Percentiles rank a stretch among this genome's conserved stretches.
Conservation (phyloP, 2,329 filamentous ascomycete species). For the Neocucurbitaria cava region DNA sequence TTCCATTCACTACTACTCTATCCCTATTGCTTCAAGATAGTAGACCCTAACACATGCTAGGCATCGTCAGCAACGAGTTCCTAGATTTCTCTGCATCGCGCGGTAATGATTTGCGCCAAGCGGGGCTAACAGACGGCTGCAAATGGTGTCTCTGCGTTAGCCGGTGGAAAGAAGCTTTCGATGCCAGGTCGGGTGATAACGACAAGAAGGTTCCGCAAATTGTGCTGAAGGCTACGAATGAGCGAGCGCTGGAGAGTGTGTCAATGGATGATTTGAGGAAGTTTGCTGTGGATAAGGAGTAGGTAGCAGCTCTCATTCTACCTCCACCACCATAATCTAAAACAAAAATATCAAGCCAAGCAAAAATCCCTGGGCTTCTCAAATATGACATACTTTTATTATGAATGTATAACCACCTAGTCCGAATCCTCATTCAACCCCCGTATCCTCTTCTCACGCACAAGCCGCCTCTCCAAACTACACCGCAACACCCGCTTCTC, state of each 20-base stretch:
- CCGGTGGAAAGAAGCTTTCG: constrained; percentile 67
- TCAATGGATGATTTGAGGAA: constrained; percentile 57
- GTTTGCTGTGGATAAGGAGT: constrained; percentile 55
- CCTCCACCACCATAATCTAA: too few species aligned
- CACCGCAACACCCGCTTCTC: constrained; percentile 53
- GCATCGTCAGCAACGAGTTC: constrained; percentile 65
- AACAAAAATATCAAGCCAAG: too few species aligned
- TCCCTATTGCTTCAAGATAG: too few species aligned
- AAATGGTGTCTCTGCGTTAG: constrained; percentile 69
- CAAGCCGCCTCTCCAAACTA: constrained; percentile 53
- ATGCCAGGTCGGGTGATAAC: constrained; percentile 58
- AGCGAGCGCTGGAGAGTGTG: constrained; percentile 58
- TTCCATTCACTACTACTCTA: too few species aligned
- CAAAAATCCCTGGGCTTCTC: too few species aligned
- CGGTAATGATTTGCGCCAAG: constrained; percentile 65
- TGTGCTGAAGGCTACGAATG: constrained; percentile 60
- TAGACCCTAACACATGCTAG: constrained; percentile 10
- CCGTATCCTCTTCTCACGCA: constrained; percentile 21
- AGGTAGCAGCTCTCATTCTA: too few species aligned
- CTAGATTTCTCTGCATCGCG: constrained; percentile 65
- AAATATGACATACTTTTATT: too few species aligned
- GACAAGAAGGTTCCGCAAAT: constrained; percentile 58
- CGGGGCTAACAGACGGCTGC: constrained; percentile 64
- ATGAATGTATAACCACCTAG: constrained; percentile 1
- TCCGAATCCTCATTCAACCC: constrained; percentile 20